Evolutionary conservation across 2,329 filamentous ascomycete species (phyloP), one percentile per base, ranked within the genome.

Genomic region (Aphanoascus verrucosus): DNA sequence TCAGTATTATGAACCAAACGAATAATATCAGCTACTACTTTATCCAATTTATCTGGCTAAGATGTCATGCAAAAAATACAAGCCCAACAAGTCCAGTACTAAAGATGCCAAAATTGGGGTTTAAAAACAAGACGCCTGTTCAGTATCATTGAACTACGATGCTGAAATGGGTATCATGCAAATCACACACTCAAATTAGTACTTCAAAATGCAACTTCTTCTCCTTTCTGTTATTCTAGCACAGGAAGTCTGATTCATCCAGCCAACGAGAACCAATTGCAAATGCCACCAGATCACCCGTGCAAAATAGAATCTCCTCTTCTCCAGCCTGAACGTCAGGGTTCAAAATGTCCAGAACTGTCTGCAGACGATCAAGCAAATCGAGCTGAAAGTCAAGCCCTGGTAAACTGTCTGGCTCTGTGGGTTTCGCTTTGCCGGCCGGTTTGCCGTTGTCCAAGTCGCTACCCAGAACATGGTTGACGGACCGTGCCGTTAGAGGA

Each of bases 251-350:
- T 15, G 63, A 57, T 55, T 70, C 68, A 2, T 58, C 61, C 50
- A 72, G 54, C 70, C 70, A 72, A 40, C 67, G 62, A 19, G 66
- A 67, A 47, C 71, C 69, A 60, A 72, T 71, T 7, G 69, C 70
- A 55, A 70, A 71, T 9, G 70, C 69, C 5, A 72, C 68, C 38
- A 72, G 55, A 58, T 72, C 70, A 9, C 69, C 69, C 1, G 70
- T 68, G 60, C 69, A 72, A 44, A 66, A 70, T 65, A 72, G 68
- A 32, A 69, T 67, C 42, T 70, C 66, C 50, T 68, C 64, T 5
- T 69, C 67, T 28, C 66, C 55, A 44, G 71, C 65, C 5, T 71
- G 54, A 56, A 71, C 64, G 28, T 53, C 50, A 12, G 42, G 32
- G 20, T 53, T 15, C 28, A 72, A 57, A 28, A 72, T 63, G 15